phyloP scores from a whole-genome alignment of 2,329 filamentous ascomycete genomes.

The Botryotinia globosa region DNA sequence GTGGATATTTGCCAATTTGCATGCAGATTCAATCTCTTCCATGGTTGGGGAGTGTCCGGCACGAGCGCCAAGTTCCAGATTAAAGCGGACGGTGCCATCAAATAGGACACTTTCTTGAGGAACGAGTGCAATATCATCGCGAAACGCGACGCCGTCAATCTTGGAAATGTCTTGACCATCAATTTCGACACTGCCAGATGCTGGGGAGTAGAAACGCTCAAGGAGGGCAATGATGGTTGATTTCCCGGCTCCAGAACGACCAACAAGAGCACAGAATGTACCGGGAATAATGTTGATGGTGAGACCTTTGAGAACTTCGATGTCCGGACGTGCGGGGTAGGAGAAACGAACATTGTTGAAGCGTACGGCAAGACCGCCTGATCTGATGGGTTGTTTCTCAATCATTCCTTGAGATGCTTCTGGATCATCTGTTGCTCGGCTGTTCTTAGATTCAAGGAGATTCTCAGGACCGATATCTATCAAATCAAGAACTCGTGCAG shows the following conservation, averaged over 20 bases:
- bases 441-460: not conserved
- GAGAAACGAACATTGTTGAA: conserved; percentile 61
- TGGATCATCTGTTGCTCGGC: not conserved
- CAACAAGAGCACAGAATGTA: conserved; percentile 62
- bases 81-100: conserved; percentile 54
- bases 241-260: conserved; percentile 65
- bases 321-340: conserved; percentile 61
- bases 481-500: conserved; percentile 54
- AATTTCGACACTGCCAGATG: conserved; percentile 47
- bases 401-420: not conserved
- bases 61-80: conserved; percentile 52
- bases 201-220: conserved; percentile 52
- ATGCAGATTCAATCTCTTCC: conserved; percentile 64
- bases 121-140: conserved; percentile 54
- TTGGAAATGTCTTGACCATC: conserved; percentile 58
- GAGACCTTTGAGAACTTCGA: conserved; percentile 54
- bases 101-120: conserved; percentile 58
- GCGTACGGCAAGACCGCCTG: conserved; percentile 29
- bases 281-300: conserved; percentile 56
- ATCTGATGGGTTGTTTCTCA: conserved; percentile 1
- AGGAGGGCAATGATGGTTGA: conserved; percentile 60
- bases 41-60: conserved; percentile 54
- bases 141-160: conserved; percentile 51
- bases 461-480: conserved; percentile 44
- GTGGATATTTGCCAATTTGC: conserved; percentile 62